Evolutionary conservation across 2,329 filamentous ascomycete genomes (phyloP).

Genomic region (Fusarium aywerte): DNA sequence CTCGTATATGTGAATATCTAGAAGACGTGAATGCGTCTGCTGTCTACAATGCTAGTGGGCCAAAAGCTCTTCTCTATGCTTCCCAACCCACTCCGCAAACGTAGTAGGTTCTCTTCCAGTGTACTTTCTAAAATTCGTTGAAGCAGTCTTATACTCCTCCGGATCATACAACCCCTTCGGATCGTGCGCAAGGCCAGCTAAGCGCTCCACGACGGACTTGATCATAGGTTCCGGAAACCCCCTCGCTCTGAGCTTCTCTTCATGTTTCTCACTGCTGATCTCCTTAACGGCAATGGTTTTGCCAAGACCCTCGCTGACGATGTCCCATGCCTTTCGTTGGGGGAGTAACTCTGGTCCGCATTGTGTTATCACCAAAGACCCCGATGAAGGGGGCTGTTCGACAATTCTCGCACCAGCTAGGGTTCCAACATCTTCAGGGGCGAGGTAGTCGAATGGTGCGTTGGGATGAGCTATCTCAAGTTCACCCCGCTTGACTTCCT

Average conservation of each 20-base stretch:
- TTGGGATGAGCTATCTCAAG: neutral
- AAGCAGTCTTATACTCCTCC: neutral
- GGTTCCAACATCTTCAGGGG: slow-evolving; percentile 17
- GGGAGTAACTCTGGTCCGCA: slow-evolving; percentile 16
- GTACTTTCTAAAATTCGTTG: slow-evolving; percentile 13
- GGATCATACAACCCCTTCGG: neutral
- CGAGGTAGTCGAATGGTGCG: slow-evolving; percentile 17
- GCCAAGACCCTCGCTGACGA: neutral
- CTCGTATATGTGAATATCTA: too few species aligned
- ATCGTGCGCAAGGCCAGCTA: neutral
- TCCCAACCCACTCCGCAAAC: slow-evolving; percentile 1
- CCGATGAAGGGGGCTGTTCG: neutral
- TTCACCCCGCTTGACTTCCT: neutral
- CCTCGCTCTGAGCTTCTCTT: neutral
- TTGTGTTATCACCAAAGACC: neutral
- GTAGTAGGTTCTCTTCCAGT: slow-evolving; percentile 14
- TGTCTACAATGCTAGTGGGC: neutral
- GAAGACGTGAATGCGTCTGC: too few species aligned
- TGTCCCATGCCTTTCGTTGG: slow-evolving; percentile 2
- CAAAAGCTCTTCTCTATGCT: slow-evolving; percentile 11
- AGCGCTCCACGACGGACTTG: neutral
- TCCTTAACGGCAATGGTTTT: slow-evolving; percentile 5
- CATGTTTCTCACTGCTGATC: neutral
- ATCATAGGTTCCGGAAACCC: neutral
- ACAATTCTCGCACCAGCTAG: slow-evolving; percentile 3